Percentiles rank a stretch among this genome's conserved stretches.
These are phyloP conservation scores for Mycena chlorophos DNA, from an alignment of 768 basidiomycete genomes.

Conservation along the genomic window DNA sequence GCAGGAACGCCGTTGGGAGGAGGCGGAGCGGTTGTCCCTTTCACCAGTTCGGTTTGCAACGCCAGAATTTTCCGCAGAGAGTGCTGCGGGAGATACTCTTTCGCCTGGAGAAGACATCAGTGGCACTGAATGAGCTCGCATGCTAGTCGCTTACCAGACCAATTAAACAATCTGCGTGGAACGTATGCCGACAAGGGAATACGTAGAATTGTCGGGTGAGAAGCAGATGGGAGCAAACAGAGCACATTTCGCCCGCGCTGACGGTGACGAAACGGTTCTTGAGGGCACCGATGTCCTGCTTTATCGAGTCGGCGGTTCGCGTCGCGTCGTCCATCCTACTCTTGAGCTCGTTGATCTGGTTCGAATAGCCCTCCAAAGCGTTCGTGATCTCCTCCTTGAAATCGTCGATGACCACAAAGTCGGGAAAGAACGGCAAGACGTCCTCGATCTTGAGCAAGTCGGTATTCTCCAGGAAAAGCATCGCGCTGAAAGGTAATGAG, in stretches of 20 bases:
- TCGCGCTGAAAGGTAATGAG: constrained; percentile 61
- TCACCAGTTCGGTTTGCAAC: constrained; percentile 82
- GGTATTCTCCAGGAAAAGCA: constrained; percentile 94
- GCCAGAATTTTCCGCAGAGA: constrained; percentile 82
- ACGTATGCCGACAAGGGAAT: constrained; percentile 96
- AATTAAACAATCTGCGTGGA: constrained; percentile 97
- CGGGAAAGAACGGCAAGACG: constrained; percentile 98
- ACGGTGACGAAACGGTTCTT: constrained; percentile 91
- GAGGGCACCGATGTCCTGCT: constrained; percentile 82
- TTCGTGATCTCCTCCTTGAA: constrained; percentile 99
- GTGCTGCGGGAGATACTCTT: constrained; percentile 83
- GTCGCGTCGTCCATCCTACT: constrained; percentile 97
- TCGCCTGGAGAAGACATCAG: constrained; percentile 59
- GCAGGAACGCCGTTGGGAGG: constrained; percentile 34
- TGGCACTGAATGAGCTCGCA: background rate
- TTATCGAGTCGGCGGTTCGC: constrained; percentile 87
- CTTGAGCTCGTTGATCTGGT: constrained; percentile 87
- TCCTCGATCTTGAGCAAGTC: constrained; percentile 97
- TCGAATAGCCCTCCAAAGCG: constrained; percentile 91
- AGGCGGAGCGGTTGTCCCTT: constrained; percentile 36
- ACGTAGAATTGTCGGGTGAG: constrained; percentile 94
- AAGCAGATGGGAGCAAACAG: constrained; percentile 72
- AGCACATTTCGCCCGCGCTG: constrained; percentile 84
- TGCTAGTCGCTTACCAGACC: constrained; percentile 65
- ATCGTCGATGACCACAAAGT: constrained; percentile 98